Conservation (phyloP, 1,284 basidiomycete genomes). For the Blastosporella zonata region DNA sequence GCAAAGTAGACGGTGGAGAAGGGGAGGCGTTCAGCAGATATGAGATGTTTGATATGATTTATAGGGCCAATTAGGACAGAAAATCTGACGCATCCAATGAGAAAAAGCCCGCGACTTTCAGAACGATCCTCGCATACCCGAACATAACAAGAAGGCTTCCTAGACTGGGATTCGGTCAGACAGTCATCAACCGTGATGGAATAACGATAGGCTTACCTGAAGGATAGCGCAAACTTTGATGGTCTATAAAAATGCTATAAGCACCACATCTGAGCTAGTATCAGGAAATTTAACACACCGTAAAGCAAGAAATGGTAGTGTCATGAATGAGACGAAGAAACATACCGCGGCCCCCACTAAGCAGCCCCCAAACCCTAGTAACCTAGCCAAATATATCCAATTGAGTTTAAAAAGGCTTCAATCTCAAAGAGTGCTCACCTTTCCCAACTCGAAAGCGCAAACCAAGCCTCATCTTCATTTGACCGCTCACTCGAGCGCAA, state of each 20-base stretch:
- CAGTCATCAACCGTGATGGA: neutral
- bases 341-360: constrained; percentile 89
- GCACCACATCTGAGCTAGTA: constrained; percentile 1
- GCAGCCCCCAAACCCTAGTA: constrained; percentile 93
- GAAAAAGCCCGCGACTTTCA: neutral
- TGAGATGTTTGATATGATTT: constrained; percentile 87
- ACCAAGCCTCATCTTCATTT: constrained; percentile 97
- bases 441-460: constrained; percentile 90
- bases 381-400: constrained; percentile 40
- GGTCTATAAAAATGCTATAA: constrained; percentile 45
- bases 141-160: constrained; percentile 87
- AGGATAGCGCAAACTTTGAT: constrained; percentile 85
- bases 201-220: constrained; percentile 52
- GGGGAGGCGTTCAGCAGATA: constrained; percentile 82
- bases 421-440: constrained; percentile 42
- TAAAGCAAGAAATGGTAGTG: constrained; percentile 72
- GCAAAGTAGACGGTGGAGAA: constrained; percentile 85
- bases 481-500: constrained; percentile 78
- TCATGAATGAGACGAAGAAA: constrained; percentile 94
- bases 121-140: constrained; percentile 46
- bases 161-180: constrained; percentile 44
- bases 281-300: constrained; percentile 16
- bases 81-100: constrained; percentile 48
- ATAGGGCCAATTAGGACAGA: constrained; percentile 83
- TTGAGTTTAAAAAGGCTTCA: neutral